Evolutionary conservation across 2,329 filamentous ascomycete species (phyloP).

Genomic region (Aspergillus ochraceoroseus): DNA sequence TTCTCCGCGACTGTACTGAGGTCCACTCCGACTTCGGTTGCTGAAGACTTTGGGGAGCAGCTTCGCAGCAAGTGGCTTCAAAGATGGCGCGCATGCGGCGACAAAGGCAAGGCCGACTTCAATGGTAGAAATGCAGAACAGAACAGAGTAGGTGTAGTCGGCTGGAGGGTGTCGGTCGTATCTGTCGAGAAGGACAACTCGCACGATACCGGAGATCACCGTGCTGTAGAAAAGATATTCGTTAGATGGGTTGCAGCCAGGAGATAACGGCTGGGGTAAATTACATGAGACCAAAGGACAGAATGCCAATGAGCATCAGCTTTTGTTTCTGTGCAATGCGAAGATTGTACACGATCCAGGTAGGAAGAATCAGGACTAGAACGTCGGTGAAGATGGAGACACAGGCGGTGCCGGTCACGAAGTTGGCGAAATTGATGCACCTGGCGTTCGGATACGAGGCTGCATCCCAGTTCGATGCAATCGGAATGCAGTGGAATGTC

Average conservation of each 20-base stretch:
- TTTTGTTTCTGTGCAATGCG: slow-evolving; percentile 29
- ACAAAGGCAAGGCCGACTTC: slow-evolving; percentile 31
- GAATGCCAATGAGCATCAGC: slow-evolving; percentile 28
- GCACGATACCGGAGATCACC: slow-evolving; percentile 29
- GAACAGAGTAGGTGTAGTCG: slow-evolving; percentile 26
- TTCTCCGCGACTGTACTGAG: not conserved
- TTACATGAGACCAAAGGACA: slow-evolving; percentile 29
- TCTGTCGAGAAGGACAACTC: slow-evolving; percentile 25
- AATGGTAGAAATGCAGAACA: slow-evolving; percentile 29
- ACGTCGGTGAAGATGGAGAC: slow-evolving; percentile 32
- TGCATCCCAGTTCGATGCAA: slow-evolving; percentile 26
- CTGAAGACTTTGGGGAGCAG: slow-evolving; percentile 8
- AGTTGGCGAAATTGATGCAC: slow-evolving; percentile 29
- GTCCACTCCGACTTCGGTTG: not conserved
- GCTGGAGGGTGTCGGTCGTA: slow-evolving; percentile 18
- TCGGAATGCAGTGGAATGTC: slow-evolving; percentile 31
- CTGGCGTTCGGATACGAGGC: slow-evolving; percentile 16
- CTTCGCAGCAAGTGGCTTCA: slow-evolving; percentile 21
- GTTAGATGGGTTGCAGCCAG: no score
- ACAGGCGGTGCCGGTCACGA: slow-evolving; percentile 28
- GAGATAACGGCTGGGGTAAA: not conserved
- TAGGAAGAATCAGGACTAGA: slow-evolving; percentile 30
- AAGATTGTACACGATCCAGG: slow-evolving; percentile 29
- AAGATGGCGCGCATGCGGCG: slow-evolving; percentile 28
- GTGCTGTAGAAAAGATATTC: slow-evolving; percentile 16